Percentiles rank a stretch among this genome's conserved stretches.
Conservation (phyloP, 2,329 filamentous ascomycete genomes). For the Macrophomina tecta region DNA sequence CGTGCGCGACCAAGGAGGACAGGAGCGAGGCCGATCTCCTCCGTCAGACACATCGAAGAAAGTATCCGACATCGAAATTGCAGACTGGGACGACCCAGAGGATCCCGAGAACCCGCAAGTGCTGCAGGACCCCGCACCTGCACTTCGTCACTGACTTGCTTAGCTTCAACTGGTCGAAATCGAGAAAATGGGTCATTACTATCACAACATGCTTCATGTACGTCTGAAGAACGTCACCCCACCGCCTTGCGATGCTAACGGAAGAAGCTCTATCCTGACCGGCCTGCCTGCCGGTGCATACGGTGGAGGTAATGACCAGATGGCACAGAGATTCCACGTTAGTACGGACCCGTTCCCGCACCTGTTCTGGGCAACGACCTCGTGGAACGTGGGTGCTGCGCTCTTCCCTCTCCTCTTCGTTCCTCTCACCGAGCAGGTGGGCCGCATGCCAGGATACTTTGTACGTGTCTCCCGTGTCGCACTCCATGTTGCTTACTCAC, state of each 20-base stretch:
- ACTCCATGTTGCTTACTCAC: background rate
- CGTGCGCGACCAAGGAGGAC: background rate
- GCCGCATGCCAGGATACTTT: constrained; percentile 53
- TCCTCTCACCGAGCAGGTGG: constrained; percentile 53
- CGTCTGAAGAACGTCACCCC: background rate
- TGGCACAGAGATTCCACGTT: constrained; percentile 48
- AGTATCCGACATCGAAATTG: constrained; percentile 7
- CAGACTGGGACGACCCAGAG: constrained; percentile 18
- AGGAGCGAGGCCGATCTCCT: background rate
- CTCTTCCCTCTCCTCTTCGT: constrained; percentile 49
- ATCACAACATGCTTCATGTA: constrained; percentile 51
- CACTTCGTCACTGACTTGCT: background rate
- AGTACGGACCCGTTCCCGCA: constrained; percentile 47
- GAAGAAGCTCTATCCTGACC: constrained; percentile 44
- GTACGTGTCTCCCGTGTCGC: constrained; percentile 30
- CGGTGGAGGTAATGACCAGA: constrained; percentile 44
- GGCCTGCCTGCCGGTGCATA: constrained; percentile 51
- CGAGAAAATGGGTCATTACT: constrained; percentile 51
- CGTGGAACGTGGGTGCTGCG: constrained; percentile 52
- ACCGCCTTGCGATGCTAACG: background rate
- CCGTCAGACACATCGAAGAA: background rate
- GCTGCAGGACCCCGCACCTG: background rate
- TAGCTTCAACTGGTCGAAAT: constrained; percentile 47
- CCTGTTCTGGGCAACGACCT: constrained; percentile 49
- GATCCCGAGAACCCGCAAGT: constrained; percentile 31